A percentile compares a stretch with the other conserved stretches of the same genome.
Conservation (phyloP, 768 basidiomycete species). For the Pleurotus citrinopileatus region DNA sequence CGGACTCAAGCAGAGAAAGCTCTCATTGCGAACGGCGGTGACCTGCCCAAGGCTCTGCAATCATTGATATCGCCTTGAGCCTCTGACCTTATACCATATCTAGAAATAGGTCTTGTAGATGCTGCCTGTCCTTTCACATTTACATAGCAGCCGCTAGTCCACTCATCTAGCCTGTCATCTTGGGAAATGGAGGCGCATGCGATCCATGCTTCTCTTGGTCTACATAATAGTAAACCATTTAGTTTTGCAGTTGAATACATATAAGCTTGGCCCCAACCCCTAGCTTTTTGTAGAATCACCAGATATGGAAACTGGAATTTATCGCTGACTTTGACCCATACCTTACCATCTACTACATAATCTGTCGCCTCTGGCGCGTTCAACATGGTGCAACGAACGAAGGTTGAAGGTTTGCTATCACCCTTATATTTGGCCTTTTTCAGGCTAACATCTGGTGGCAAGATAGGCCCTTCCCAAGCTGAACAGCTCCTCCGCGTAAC, state of each 20-base stretch:
- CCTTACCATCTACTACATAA: too few species aligned
- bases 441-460: not conserved
- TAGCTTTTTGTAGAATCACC: too few species aligned
- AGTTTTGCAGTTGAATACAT: too few species aligned
- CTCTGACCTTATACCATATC: not conserved
- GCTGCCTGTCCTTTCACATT: too few species aligned
- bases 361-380: not conserved
- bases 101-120: not conserved
- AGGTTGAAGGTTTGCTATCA: constrained; percentile 2
- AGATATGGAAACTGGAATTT: too few species aligned
- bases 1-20: constrained; percentile 57
- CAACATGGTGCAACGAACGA: constrained; percentile 3
- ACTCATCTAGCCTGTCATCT: too few species aligned
- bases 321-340: too few species aligned
- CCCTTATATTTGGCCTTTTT: not conserved
- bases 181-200: too few species aligned
- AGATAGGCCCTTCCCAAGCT: constrained; percentile 76
- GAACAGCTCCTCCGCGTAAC: constrained; percentile 89
- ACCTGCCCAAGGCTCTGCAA: constrained; percentile 48
- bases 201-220: too few species aligned
- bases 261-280: too few species aligned
- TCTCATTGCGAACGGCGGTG: constrained; percentile 49
- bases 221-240: too few species aligned
- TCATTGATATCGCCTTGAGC: constrained; percentile 29
- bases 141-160: not conserved